Evolutionary conservation across 2,329 filamentous ascomycete genomes (phyloP).

Genomic region (Colletotrichum godetiae): DNA sequence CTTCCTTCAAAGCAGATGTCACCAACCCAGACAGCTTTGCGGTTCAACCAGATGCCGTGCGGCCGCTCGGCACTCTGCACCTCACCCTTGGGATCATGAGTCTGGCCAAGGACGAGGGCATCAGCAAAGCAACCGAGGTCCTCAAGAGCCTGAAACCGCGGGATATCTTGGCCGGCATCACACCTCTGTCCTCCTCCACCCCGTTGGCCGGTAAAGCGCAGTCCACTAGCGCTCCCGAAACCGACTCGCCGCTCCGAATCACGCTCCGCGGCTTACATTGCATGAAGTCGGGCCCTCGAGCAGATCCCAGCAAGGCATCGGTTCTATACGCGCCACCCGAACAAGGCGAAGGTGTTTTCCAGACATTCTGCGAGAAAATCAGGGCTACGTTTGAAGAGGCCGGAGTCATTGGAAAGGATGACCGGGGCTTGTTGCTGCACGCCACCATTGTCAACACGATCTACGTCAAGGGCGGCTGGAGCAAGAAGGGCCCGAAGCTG

Average conservation of each 20-base stretch:
- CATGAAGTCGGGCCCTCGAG: conserved; percentile 64
- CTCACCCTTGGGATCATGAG: conserved; percentile 89
- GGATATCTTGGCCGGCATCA: conserved; percentile 50
- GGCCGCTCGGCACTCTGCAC: conserved; percentile 85
- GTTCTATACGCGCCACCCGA: conserved; percentile 74
- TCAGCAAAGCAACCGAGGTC: conserved; percentile 55
- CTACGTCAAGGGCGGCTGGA: conserved; percentile 67
- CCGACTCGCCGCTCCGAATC: conserved; percentile 42
- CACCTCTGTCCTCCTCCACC: conserved; percentile 31
- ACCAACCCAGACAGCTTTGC: conserved; percentile 55
- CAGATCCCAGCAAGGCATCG: conserved; percentile 58
- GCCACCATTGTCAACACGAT: conserved; percentile 89
- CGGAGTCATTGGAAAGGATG: conserved; percentile 68
- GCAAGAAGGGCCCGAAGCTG: conserved; percentile 49
- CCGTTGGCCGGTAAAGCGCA: conserved; percentile 30
- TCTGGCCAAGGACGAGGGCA: conserved; percentile 62
- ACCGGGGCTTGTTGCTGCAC: conserved; percentile 78
- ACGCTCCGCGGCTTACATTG: conserved; percentile 66
- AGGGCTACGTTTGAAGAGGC: conserved; percentile 63
- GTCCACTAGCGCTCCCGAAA: not conserved
- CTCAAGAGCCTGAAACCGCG: conserved; percentile 51
- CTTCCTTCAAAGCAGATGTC: conserved; percentile 71
- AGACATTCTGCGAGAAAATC: conserved; percentile 68
- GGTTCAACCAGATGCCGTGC: conserved; percentile 74
- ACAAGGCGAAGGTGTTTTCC: conserved; percentile 63